Base-by-base conservation (phyloP, 345 rosid species). In the Cardiospermum halicacabum region DNA sequence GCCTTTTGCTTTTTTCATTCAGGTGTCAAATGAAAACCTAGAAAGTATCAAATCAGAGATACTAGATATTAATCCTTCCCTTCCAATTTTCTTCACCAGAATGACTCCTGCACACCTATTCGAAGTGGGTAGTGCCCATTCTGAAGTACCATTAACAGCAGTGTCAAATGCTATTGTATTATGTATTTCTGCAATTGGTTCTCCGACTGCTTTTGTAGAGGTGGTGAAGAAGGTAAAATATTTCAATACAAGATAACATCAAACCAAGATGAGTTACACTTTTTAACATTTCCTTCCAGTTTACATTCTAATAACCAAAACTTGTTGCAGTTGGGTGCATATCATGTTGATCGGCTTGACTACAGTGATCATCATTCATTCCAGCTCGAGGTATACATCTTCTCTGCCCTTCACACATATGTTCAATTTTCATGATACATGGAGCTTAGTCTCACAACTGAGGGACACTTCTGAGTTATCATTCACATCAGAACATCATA, bases 101-200 rank as follows among this genome's bases (percentile, higher is more conserved):
- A 85, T 87, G 94, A 74, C 75, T 57, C 86, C 94, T 8, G 74
- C 76, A 1, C 56, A 69, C 76, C 82, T 89, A 68, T 81, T 85
- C 47, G 74, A 80, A 65, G 83, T 78, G 74, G 76, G 53, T 24
- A 69, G 82, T 73, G 71, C 63, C 57, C 64, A 55, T 69, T 68
- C 74, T 36, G 51, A 31, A 67, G 47, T 82, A 67, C 74, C 81
- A 25, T 58, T 86, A 65, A 77, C 64, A 71, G 69, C 75, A 31
- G 57, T 85, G 27, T 36, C 12, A 0, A 26, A 65, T 66, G 77
- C 79, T 4, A 34, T 67, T 48, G 77, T 86, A 60, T 64, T 91
- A 50, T 91, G 94, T 57, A 76, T 91, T 79, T 89, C 89, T 25
- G 94, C 89, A 3, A 81, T 89, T 64, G 94, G 96, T 66, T 91